Base-by-base conservation (phyloP, 768 basidiomycete genomes). In the Mycena rebaudengoi region DNA sequence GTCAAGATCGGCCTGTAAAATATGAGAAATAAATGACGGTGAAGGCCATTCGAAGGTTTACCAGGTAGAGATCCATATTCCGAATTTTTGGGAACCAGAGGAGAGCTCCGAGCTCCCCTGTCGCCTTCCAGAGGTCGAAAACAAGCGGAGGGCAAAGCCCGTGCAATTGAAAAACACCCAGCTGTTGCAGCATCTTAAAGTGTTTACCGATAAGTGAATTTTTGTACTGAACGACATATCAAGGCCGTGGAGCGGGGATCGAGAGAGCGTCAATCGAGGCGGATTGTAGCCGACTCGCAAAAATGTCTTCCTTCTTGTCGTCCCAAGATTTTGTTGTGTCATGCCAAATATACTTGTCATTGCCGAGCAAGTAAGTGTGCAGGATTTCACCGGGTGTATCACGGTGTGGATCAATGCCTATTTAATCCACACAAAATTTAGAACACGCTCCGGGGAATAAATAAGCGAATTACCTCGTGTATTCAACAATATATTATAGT, bases 181-280 rank as follows among this genome's bases (percentile, higher is more conserved):
- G 63, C 59, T 80, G 78, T 50, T 70, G 68, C 0, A 80, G 65
- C 10, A 59, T 60, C 60, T 77, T 75, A 71, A 79, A 76, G 49
- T 80, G 79, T 45, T 76, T 76, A 1, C 79, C 75, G 21, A 80
- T 76, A 2, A 80, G 71, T 7, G 58, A 58, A 50, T 77, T 76
- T 30, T 70, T 72, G 59, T 80, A 78, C 49, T 77, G 71, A 4
- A 78, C 57, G 11, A 80, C 66, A 52, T 80, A 80, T 4, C 37
- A 28, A 0, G 78, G 68, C 18, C 73, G 70, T 2, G 75, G 55
- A 2, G 74, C 53, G 1, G 69, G 69, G 46, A 74, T 63, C 0
- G 71, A 68, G 1, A 80, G 67, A 7, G 76, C 77, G 23, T 71
- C 63, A 13, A 73, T 56, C 2, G 57, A 56, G 1, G 75, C 64